Percentiles rank a stretch among this genome's conserved stretches.
Evolutionary conservation across 108 stramenopile species (phyloP).

Genomic region (Skeletonema costatum): DNA sequence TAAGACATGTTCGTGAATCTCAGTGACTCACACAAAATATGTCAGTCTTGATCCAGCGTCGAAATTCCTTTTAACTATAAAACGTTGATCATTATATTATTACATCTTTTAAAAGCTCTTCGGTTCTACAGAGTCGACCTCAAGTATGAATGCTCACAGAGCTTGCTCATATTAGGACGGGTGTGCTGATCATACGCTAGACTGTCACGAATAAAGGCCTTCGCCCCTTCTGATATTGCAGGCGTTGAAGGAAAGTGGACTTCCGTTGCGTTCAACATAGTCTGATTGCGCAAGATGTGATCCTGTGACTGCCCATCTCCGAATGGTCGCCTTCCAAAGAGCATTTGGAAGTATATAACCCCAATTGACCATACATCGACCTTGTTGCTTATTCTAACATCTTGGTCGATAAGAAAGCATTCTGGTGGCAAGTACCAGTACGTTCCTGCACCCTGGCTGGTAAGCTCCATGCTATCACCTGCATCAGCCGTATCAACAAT

Average conservation of each 20-base stretch:
- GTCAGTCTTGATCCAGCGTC: background rate
- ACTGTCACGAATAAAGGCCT: constrained; percentile 92
- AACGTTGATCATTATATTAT: background rate
- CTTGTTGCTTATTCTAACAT: constrained; percentile 89
- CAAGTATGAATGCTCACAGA: constrained; percentile 83
- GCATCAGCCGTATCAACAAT: constrained; percentile 82
- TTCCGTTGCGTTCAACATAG: constrained; percentile 93
- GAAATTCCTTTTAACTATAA: background rate
- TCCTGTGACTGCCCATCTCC: constrained; percentile 99
- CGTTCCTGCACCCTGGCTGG: constrained; percentile 98
- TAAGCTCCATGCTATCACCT: constrained; percentile 96
- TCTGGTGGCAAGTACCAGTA: constrained; percentile 99
- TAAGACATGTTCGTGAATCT: constrained; percentile 47
- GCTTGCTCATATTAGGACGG: constrained; percentile 88
- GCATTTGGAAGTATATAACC: constrained; percentile 99
- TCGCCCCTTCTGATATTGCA: constrained; percentile 86
- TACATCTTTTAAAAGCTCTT: background rate
- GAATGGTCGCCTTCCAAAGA: constrained; percentile 96
- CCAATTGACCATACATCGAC: constrained; percentile 99
- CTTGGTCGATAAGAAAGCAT: constrained; percentile 90
- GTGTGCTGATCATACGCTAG: constrained; percentile 89
- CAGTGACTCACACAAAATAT: background rate
- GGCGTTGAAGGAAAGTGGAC: constrained; percentile 91
- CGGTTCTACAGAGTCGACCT: background rate
- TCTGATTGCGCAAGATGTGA: constrained; percentile 78